Evolutionary conservation across 202 grass and related monocot genomes (phyloP).

Genomic region (Dendrocalamus latiflorus): DNA sequence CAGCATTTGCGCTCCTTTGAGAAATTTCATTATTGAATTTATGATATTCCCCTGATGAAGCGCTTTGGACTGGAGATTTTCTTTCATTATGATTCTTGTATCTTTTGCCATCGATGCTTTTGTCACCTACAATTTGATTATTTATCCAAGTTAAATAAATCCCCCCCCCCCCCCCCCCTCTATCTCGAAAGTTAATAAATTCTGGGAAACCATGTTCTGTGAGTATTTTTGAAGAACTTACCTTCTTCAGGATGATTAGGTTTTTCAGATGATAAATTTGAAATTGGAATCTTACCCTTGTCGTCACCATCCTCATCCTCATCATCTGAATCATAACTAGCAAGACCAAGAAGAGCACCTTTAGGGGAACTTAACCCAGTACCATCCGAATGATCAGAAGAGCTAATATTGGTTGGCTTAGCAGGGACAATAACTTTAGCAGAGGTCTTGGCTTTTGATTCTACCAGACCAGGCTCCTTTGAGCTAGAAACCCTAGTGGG

Average conservation of each 20-base stretch:
- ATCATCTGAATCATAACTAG: slow-evolving; percentile 94
- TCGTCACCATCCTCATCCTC: slow-evolving; percentile 28
- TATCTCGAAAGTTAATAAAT: neutral
- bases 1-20: neutral
- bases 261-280: slow-evolving; percentile 37
- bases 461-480: slow-evolving; percentile 33
- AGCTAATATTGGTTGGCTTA: slow-evolving; percentile 30
- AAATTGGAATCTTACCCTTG: slow-evolving; percentile 28
- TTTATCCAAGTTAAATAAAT: slow-evolving; percentile 20
- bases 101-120: slow-evolving; percentile 14
- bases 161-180: too few species aligned
- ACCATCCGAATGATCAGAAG: slow-evolving; percentile 24
- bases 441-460: slow-evolving; percentile 40
- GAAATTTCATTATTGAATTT: neutral
- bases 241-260: slow-evolving; percentile 23
- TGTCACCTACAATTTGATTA: slow-evolving; percentile 9
- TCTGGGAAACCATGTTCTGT: neutral
- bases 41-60: slow-evolving; percentile 15
- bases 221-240: slow-evolving; percentile 34
- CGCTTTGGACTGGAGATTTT: slow-evolving; percentile 3
- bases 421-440: slow-evolving; percentile 43
- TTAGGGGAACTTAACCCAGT: slow-evolving; percentile 38
- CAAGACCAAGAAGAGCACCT: slow-evolving; percentile 85
- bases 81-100: slow-evolving; percentile 18
- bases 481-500: slow-evolving; percentile 25